Conservation (phyloP, 805 yeast species). For the Teunomyces gatunensis region DNA sequence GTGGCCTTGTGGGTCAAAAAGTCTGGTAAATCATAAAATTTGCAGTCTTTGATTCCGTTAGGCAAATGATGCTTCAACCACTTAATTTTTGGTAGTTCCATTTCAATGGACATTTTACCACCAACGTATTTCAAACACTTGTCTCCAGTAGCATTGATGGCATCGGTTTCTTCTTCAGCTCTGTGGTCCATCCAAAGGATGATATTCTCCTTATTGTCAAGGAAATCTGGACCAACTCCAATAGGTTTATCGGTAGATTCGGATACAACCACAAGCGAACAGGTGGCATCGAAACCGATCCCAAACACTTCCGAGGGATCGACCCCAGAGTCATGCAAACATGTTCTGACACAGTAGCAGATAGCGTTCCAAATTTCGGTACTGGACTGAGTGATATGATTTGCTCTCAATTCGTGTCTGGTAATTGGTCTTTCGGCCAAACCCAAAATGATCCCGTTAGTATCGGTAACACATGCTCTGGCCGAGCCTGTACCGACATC, state of each 20-base stretch:
- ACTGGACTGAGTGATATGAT: constrained; percentile 80
- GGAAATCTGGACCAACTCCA: constrained; percentile 90
- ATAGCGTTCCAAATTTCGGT: constrained; percentile 90
- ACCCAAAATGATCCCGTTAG: constrained; percentile 75
- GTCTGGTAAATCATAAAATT: constrained; percentile 92
- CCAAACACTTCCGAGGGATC: constrained; percentile 71
- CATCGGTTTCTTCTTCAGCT: constrained; percentile 76
- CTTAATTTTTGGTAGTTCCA: constrained; percentile 96
- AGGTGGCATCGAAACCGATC: constrained; percentile 96
- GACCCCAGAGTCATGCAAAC: constrained; percentile 71
- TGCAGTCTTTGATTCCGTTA: constrained; percentile 50
- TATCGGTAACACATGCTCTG: constrained; percentile 87
- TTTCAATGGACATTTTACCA: constrained; percentile 95
- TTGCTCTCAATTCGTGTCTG: constrained; percentile 70
- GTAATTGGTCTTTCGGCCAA: constrained; percentile 77
- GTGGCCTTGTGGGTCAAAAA: constrained; percentile 90
- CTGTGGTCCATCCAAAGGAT: constrained; percentile 99
- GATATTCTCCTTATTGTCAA: constrained; percentile 71
- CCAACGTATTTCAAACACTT: constrained; percentile 88
- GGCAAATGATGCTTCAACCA: constrained; percentile 92
- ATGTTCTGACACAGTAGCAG: constrained; percentile 75
- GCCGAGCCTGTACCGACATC: constrained; percentile 99
- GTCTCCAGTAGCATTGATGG: constrained; percentile 78
- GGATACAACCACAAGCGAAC: constrained; percentile 82
- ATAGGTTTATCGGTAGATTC: constrained; percentile 66